phyloP scores from a whole-genome alignment of 495 filamentous ascomycete species.

The Trichoderma erinaceum region DNA sequence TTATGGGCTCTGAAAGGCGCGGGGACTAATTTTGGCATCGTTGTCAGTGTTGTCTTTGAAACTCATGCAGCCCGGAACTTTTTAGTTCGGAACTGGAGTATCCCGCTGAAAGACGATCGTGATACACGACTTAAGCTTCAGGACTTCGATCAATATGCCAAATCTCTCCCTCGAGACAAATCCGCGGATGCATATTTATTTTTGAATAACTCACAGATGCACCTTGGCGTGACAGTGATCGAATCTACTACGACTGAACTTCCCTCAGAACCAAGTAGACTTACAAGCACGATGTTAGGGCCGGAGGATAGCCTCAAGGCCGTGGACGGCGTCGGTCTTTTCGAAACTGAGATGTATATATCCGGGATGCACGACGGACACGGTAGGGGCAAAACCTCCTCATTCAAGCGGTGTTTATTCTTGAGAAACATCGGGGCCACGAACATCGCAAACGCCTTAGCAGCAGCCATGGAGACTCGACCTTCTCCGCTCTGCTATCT shows the following conservation, averaged over 20 bases:
- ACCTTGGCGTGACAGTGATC: constrained; percentile 51
- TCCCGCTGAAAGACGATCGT: too few species aligned
- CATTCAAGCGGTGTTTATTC: constrained; percentile 62
- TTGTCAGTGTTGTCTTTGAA: too few species aligned
- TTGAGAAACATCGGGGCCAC: constrained; percentile 45
- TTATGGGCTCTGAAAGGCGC: too few species aligned
- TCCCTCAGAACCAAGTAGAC: constrained; percentile 19
- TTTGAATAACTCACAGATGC: constrained; percentile 40
- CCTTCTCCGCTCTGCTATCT: constrained; percentile 56
- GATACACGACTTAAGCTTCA: too few species aligned
- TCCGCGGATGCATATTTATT: constrained; percentile 57
- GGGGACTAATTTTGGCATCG: too few species aligned
- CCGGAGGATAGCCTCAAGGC: constrained; percentile 29
- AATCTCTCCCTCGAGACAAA: constrained; percentile 35
- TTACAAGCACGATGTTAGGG: constrained; percentile 31
- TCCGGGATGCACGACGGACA: constrained; percentile 57
- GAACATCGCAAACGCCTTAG: constrained; percentile 33
- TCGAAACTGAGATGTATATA: constrained; percentile 58
- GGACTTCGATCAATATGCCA: too few species aligned
- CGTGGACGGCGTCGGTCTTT: constrained; percentile 48
- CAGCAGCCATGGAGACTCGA: constrained; percentile 43
- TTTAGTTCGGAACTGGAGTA: too few species aligned
- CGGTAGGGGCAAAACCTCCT: constrained; percentile 50
- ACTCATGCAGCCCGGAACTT: too few species aligned
- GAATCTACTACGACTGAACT: constrained; percentile 31